Evolutionary conservation across 306 rosid species (phyloP).

Genomic region (Fragaria vesca): DNA sequence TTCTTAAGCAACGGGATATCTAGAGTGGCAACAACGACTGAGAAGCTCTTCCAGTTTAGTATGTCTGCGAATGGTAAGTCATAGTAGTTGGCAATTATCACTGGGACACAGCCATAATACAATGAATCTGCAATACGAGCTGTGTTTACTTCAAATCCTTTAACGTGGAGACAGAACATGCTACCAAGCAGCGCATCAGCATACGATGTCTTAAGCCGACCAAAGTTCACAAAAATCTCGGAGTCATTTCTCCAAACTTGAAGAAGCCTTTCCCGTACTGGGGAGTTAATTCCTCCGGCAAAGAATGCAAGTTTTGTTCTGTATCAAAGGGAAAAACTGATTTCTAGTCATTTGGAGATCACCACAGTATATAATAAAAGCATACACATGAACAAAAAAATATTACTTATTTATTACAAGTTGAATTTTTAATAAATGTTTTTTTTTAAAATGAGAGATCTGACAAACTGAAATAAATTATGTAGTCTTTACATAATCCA

Average conservation of each 20-base stretch:
- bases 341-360: conserved; percentile 9
- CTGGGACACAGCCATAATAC: conserved; percentile 84
- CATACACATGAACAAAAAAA: background rate
- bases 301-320: conserved; percentile 81
- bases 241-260: conserved; percentile 67
- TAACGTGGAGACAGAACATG: conserved; percentile 88
- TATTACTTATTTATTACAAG: too few relatives aligned
- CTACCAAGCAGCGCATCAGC: conserved; percentile 68
- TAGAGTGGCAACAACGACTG: conserved; percentile 46
- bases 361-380: conserved; percentile 3
- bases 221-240: conserved; percentile 68
- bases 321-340: conserved; percentile 15
- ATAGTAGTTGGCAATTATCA: conserved; percentile 69
- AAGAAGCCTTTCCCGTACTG: conserved; percentile 45
- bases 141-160: conserved; percentile 87
- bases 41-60: conserved; percentile 73
- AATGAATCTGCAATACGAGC: conserved; percentile 77
- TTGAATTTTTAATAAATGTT: background rate
- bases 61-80: conserved; percentile 79
- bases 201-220: conserved; percentile 76
- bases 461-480: background rate
- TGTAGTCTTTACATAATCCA: background rate
- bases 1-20: conserved; percentile 68
- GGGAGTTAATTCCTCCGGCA: conserved; percentile 76
- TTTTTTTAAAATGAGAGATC: background rate